These are phyloP conservation scores for Fagopyrum tataricum DNA, from an alignment of 148 eudicot genomes.

Conservation along the genomic window DNA sequence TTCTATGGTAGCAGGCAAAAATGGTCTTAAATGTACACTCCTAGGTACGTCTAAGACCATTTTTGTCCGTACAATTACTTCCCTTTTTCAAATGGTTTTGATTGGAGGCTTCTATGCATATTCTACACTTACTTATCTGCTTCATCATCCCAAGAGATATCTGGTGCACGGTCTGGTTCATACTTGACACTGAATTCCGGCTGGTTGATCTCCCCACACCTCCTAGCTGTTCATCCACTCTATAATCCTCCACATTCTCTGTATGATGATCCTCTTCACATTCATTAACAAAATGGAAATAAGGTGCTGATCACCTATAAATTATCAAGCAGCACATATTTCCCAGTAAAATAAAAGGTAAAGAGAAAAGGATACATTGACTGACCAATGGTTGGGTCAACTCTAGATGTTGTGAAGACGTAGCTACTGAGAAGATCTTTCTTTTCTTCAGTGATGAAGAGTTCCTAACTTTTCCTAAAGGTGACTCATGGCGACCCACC, in stretches of 20 bases:
- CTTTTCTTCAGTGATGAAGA: conserved; percentile 42
- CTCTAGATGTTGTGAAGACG: conserved; percentile 27
- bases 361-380: conserved; percentile 13
- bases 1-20: too few relatives aligned
- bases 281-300: conserved; percentile 1
- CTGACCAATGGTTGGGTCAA: conserved; percentile 24
- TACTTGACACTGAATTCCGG: conserved; percentile 43
- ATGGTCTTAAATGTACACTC: background rate
- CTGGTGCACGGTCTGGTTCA: conserved; percentile 43
- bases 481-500: conserved; percentile 27
- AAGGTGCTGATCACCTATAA: background rate
- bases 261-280: conserved; percentile 20
- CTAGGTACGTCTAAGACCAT: background rate
- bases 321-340: conserved; percentile 6
- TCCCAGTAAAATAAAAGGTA: background rate
- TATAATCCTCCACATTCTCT: conserved; percentile 30
- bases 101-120: background rate
- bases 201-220: conserved; percentile 29
- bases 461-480: conserved; percentile 20
- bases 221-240: conserved; percentile 29
- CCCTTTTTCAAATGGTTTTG: background rate
- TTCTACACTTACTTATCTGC: conserved; percentile 62
- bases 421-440: conserved; percentile 34
- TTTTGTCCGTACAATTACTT: background rate
- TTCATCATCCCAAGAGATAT: conserved; percentile 72